Evolutionary conservation across 495 filamentous ascomycete genomes (phyloP), one percentile per base, ranked within the genome.

Genomic region (Penicillium steckii): DNA sequence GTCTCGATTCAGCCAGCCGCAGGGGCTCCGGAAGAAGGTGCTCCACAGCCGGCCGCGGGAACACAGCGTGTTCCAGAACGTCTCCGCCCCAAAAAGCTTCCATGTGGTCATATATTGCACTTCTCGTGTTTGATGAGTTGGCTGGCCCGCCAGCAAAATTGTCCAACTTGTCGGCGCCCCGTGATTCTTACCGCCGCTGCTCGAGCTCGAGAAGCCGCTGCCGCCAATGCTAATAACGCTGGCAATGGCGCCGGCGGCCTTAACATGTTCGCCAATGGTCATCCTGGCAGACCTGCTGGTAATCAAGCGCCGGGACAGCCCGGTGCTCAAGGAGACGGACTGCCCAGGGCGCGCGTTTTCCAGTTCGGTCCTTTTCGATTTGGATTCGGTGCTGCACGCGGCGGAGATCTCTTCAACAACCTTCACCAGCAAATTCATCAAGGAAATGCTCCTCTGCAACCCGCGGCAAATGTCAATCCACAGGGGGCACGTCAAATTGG

Each of bases 101-200:
- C 94, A 0, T 98, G 94, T 65, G 92, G 93, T 2, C 94, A 98
- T 66, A 92, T 97, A 41, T 72, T 98, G 26, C 94, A 98, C 69
- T 90, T 96, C 56, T 84, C 90, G 17, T 98, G 94, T 63, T 81
- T 98, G 38, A 86, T 90, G 62, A 95, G 93, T 66, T 98, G 94
- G 94, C 75, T 98, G n/a, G 94, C 97, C 72, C 85, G 94, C 48
- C 94, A 98, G 67, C 95, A 97, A 67, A 91, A 94, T 19, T 98
- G 94, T 68, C 94, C 94, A 9, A 97, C 93, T 3, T 98, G 94
- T 66, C 84, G 94, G 50, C 80, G 89, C 25, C 82, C 94, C 18
- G 95, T 98, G 25, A 50, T 75, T 15, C 57, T 56, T 2, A 58
- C 67, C n/a, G 65, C 69, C 38, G 61, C 67, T 12, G 65, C 69